phyloP scores from a whole-genome alignment of 1,284 basidiomycete genomes.

The Papiliotrema nemorosa region DNA sequence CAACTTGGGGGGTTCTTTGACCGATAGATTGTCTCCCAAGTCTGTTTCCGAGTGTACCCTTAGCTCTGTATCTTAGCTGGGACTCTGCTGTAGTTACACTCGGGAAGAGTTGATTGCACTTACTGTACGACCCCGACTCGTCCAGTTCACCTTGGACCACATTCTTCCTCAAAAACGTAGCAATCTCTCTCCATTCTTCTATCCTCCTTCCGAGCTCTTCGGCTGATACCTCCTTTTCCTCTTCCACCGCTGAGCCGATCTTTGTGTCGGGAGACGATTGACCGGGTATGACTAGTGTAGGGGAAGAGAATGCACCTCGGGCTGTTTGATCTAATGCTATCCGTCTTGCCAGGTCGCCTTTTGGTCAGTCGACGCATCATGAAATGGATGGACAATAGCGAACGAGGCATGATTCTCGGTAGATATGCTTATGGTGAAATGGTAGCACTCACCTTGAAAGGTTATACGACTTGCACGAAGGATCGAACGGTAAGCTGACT shows the following conservation, averaged over 20 bases:
- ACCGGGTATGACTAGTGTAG: constrained; percentile 33
- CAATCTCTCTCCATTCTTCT: constrained; percentile 47
- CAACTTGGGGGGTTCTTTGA: constrained; percentile 26
- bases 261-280: constrained; percentile 3
- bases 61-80: constrained; percentile 28
- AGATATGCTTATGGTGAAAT: neutral
- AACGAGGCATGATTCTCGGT: no score
- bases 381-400: neutral
- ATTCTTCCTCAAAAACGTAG: constrained; percentile 41
- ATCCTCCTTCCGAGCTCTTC: constrained; percentile 40
- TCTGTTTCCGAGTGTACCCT: constrained; percentile 46
- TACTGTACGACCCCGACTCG: constrained; percentile 35
- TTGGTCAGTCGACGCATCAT: neutral
- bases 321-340: constrained; percentile 29
- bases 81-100: neutral
- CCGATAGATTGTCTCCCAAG: constrained; percentile 42
- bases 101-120: constrained; percentile 18
- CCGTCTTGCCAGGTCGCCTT: constrained; percentile 38
- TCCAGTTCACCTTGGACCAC: constrained; percentile 45
- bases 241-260: neutral
- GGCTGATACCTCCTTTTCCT: constrained; percentile 11
- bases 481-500: constrained; percentile 43
- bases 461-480: constrained; percentile 42
- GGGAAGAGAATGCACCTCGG: constrained; percentile 39
- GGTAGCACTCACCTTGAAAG: constrained; percentile 33